Evolutionary conservation across 106 monocot species (phyloP).

Genomic region (Hemerocallis citrina): DNA sequence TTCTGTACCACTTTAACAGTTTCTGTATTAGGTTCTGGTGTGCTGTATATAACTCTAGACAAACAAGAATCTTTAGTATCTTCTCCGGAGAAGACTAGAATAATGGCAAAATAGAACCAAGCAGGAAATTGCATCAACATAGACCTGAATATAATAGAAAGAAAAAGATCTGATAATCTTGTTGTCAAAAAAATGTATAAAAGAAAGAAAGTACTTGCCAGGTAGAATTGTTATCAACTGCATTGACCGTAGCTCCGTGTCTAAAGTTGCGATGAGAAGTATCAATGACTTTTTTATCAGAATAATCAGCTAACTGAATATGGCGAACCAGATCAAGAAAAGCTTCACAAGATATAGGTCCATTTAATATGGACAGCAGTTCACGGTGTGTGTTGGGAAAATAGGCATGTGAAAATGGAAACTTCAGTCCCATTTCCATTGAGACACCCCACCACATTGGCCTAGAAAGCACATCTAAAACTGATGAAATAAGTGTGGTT

Average conservation of each 20-base stretch:
- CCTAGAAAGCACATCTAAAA: conserved; percentile 60
- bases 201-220: conserved; percentile 30
- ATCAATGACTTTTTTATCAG: background rate
- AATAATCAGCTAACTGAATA: conserved; percentile 14
- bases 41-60: conserved; percentile 13
- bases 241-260: conserved; percentile 8
- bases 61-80: conserved; percentile 24
- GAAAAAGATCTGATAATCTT: background rate
- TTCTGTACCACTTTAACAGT: conserved; percentile 25
- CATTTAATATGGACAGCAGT: conserved; percentile 41
- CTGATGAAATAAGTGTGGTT: conserved; percentile 38
- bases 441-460: conserved; percentile 73
- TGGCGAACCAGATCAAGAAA: conserved; percentile 48
- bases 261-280: background rate
- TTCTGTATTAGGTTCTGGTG: conserved; percentile 11
- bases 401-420: conserved; percentile 52
- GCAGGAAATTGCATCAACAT: conserved; percentile 65
- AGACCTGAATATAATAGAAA: conserved; percentile 42
- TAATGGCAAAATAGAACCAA: conserved; percentile 75
- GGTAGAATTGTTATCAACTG: conserved; percentile 45
- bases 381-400: conserved; percentile 36
- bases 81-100: conserved; percentile 38
- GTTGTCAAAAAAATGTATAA: background rate
- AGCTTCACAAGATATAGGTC: conserved; percentile 38
- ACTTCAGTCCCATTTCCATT: conserved; percentile 50